Evolutionary conservation across 805 yeast genomes (phyloP), one percentile per base, ranked within the genome.

Genomic region (Tetrapisispora arboricola): DNA sequence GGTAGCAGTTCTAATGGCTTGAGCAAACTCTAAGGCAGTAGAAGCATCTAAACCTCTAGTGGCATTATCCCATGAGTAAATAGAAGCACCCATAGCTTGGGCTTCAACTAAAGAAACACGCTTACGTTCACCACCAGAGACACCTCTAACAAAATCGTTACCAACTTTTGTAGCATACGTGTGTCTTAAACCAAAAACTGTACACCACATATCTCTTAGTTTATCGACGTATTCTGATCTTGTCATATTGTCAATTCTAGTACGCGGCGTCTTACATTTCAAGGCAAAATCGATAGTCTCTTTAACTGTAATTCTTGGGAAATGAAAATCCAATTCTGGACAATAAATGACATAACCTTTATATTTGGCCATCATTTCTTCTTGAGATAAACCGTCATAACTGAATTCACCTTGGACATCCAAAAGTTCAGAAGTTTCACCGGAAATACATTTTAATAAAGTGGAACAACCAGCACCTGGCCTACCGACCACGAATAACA

Each of bases 51-150:
- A 66, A 58, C 84, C 84, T 60, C 84, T 70, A 15, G 84, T 78
- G 19, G 83, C 79, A 50, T 78, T 78, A 62, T 78, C 84, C 74
- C 78, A 78, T 47, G 81, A 75, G 48, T 67, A 76, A 18, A 76
- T 64, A 6, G 74, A 63, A 8, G 73, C 78, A 40, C 72, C 66
- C 53, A 72, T 64, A 25, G 73, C 68, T 50, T 73, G 68, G 3
- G 75, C 81, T 58, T 78, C 84, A 3, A 80, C 84, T 49, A 78
- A 71, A 4, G 83, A 76, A 17, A 78, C 84, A 65, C 85, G 74
- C 60, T 79, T 79, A 50, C 85, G 65, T 61, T 79, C 83, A 64
- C 85, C 86, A 57, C 85, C 86, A 22, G 84, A 78, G 34, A 80
- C 76, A 61, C 86, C 86, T 57, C 84, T 70, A 22, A 80, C 75